Conservation (phyloP, 805 yeast species). For the Candida namnaoensis region DNA sequence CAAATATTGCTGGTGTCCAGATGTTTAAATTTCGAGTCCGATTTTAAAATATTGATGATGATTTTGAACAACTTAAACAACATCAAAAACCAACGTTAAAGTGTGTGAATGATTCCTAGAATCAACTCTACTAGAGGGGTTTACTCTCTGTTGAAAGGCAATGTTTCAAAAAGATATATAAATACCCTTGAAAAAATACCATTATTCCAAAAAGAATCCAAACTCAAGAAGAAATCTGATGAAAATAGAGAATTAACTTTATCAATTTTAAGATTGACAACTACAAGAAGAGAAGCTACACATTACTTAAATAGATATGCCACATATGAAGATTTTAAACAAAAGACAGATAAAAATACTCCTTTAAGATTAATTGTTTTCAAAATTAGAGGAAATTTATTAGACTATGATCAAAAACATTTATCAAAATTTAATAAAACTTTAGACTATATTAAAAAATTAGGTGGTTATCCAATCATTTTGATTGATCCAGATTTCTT, state of each 20-base stretch:
- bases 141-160: too few species aligned
- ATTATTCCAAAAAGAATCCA: conserved; percentile 1
- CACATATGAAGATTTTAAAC: conserved; percentile 27
- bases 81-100: too few species aligned
- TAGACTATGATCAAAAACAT: conserved; percentile 6
- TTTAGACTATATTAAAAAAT: conserved; percentile 11
- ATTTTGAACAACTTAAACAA: too few species aligned
- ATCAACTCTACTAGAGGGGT: too few species aligned
- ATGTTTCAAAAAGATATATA: background rate
- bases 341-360: conserved; percentile 20
- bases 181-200: background rate
- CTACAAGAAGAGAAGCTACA: conserved; percentile 88
- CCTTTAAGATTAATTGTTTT: conserved; percentile 16
- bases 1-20: too few species aligned
- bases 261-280: conserved; percentile 80
- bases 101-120: too few species aligned
- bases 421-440: conserved; percentile 10
- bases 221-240: conserved; percentile 16
- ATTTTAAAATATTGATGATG: too few species aligned
- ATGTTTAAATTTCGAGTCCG: too few species aligned
- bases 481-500: conserved; percentile 17
- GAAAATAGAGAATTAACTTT: conserved; percentile 65
- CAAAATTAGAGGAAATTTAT: conserved; percentile 18
- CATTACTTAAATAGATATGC: conserved; percentile 69
- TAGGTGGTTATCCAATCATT: conserved; percentile 14